Evolutionary conservation across 352 stramenopile species (phyloP).

Genomic region (Pythium aristosporum): DNA sequence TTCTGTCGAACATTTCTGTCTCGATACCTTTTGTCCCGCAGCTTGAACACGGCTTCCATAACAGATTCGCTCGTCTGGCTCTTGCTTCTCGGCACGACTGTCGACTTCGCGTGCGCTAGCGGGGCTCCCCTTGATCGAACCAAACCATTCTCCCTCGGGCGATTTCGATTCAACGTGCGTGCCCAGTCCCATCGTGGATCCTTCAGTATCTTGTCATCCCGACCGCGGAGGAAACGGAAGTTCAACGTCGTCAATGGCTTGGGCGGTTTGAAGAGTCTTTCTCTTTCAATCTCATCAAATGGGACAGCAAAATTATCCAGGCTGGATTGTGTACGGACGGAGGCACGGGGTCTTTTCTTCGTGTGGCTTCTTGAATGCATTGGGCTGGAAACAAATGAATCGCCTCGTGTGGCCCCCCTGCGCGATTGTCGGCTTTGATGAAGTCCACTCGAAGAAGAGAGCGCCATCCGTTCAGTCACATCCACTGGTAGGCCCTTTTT

Average conservation of each 20-base stretch:
- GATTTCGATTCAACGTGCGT: slow-evolving; percentile 14
- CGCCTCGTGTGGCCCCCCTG: background rate
- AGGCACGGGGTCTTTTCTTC: slow-evolving; percentile 11
- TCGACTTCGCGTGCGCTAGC: background rate
- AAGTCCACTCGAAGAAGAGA: background rate
- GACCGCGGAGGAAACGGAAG: slow-evolving; percentile 18
- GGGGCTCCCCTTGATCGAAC: background rate
- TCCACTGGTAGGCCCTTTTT: background rate
- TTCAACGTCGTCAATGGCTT: background rate
- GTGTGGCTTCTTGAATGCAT: background rate
- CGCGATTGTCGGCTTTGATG: background rate
- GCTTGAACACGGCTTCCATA: slow-evolving; percentile 47
- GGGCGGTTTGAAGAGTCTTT: background rate
- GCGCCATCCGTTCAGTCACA: background rate
- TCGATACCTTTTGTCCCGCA: slow-evolving; percentile 49
- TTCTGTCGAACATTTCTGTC: background rate
- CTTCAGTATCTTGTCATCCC: slow-evolving; percentile 7
- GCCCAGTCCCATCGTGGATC: slow-evolving; percentile 30
- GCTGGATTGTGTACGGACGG: slow-evolving; percentile 9
- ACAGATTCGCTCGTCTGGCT: slow-evolving; percentile 22
- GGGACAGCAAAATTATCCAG: slow-evolving; percentile 20
- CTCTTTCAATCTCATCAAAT: background rate
- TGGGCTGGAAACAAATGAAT: background rate
- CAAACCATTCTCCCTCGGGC: slow-evolving; percentile 7
- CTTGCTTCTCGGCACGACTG: background rate